Evolutionary conservation across 2,329 filamentous ascomycete genomes (phyloP).

Genomic region (Xylaria sp.): DNA sequence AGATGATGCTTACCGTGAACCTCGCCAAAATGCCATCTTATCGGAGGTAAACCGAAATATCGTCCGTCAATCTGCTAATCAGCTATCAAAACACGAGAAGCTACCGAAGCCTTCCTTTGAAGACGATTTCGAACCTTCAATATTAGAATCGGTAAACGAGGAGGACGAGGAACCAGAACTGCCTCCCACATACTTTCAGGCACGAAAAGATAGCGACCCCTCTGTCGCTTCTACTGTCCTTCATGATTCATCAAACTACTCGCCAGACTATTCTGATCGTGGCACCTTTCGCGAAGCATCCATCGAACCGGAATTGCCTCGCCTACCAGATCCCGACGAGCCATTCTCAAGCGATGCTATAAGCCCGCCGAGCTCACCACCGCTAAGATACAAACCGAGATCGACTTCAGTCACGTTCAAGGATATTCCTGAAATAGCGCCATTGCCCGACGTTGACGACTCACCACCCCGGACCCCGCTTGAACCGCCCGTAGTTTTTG

Average conservation of each 20-base stretch:
- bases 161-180: constrained; percentile 49
- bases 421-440: constrained; percentile 58
- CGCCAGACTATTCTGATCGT: constrained; percentile 57
- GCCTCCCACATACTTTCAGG: constrained; percentile 43
- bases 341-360: constrained; percentile 52
- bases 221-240: constrained; percentile 55
- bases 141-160: constrained; percentile 50
- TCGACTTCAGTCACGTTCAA: constrained; percentile 57
- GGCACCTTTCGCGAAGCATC: constrained; percentile 55
- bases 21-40: constrained; percentile 35
- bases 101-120: constrained; percentile 34
- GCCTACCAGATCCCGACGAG: constrained; percentile 49
- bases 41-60: constrained; percentile 47
- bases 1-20: constrained; percentile 12
- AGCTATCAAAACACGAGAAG: constrained; percentile 35
- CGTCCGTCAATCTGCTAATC: constrained; percentile 42
- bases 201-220: constrained; percentile 43
- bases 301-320: constrained; percentile 56
- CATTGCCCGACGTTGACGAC: constrained; percentile 54
- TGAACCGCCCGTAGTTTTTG: constrained; percentile 59
- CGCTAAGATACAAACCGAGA: constrained; percentile 53
- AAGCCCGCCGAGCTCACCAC: constrained; percentile 64
- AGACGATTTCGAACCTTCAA: constrained; percentile 47
- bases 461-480: constrained; percentile 57
- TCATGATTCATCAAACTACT: constrained; percentile 53